These are phyloP conservation scores for Meyerozyma carpophila DNA, from an alignment of 1,139 yeast genomes.

Conservation along the genomic window DNA sequence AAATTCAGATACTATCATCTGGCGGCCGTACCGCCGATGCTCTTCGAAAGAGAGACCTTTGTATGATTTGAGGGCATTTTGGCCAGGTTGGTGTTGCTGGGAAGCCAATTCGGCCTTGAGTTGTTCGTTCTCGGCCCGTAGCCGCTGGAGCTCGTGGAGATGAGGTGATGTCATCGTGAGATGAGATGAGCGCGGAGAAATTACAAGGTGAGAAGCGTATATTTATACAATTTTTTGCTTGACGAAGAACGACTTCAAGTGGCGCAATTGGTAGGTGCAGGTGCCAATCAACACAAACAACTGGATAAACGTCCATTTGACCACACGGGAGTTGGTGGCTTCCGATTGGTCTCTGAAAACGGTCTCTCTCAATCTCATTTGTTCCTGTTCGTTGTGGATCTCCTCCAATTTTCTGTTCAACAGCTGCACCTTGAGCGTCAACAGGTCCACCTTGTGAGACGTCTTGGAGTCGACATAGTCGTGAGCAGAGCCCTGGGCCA, in stretches of 20 bases:
- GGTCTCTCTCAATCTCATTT: constrained; percentile 44
- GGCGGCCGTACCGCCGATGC: constrained; percentile 83
- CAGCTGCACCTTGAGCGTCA: constrained; percentile 32
- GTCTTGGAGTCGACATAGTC: constrained; percentile 46
- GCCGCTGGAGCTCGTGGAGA: background rate
- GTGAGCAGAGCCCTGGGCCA: constrained; percentile 43
- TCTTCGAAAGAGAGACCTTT: constrained; percentile 48
- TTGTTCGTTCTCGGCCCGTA: background rate
- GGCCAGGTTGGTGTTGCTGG: background rate
- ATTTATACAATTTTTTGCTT: constrained; percentile 44
- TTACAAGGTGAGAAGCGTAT: background rate
- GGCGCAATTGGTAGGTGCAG: constrained; percentile 45
- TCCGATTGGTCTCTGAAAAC: constrained; percentile 44
- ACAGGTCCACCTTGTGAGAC: constrained; percentile 37
- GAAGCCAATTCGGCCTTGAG: background rate
- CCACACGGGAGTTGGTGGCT: constrained; percentile 41
- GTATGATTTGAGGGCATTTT: background rate
- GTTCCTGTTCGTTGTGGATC: constrained; percentile 44
- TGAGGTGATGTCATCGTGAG: no score
- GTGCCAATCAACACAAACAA: constrained; percentile 43
- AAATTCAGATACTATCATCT: constrained; percentile 82
- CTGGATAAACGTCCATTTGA: constrained; percentile 44
- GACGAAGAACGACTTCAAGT: constrained; percentile 47
- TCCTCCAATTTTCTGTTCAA: constrained; percentile 40
- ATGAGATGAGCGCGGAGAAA: background rate